Percentiles rank a stretch among this genome's conserved stretches.
Conservation (phyloP, 257 asterid species). For the Asclepias syriaca region DNA sequence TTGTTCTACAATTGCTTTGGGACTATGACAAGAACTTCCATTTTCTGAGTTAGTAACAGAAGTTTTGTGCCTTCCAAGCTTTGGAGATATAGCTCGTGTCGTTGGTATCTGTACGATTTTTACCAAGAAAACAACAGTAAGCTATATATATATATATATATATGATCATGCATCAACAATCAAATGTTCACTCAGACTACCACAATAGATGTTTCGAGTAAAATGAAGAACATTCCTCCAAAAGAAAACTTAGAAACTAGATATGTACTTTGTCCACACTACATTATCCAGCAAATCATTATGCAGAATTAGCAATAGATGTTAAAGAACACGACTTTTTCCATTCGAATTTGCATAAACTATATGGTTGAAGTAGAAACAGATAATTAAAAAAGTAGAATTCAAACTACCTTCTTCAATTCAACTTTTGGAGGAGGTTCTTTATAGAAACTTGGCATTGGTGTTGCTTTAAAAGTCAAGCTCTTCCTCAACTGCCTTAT, state of each 20-base stretch:
- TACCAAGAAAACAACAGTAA: not conserved
- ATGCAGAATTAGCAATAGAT: not conserved
- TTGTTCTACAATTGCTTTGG: slow-evolving; percentile 26
- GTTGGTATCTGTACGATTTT: slow-evolving; percentile 51
- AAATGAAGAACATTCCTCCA: not conserved
- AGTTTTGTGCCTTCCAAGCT: slow-evolving; percentile 66
- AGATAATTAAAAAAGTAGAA: not conserved
- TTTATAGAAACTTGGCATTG: slow-evolving; percentile 88
- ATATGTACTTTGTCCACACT: not conserved
- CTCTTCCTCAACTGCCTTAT: slow-evolving; percentile 73
- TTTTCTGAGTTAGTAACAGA: slow-evolving; percentile 26
- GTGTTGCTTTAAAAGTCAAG: slow-evolving; percentile 79
- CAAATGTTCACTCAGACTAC: not conserved
- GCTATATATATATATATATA: not conserved
- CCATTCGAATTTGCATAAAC: not conserved
- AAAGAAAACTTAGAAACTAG: not conserved
- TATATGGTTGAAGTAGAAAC: not conserved
- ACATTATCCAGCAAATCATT: not conserved
- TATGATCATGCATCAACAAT: not conserved
- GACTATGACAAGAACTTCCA: slow-evolving; percentile 38
- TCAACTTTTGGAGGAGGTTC: slow-evolving; percentile 77
- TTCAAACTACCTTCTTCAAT: slow-evolving; percentile 59
- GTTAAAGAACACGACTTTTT: not conserved
- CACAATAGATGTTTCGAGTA: not conserved
- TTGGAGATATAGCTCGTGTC: slow-evolving; percentile 77